These are phyloP conservation scores for Dujonia santamariae DNA, from an alignment of 1,139 yeast genomes.

Conservation along the genomic window DNA sequence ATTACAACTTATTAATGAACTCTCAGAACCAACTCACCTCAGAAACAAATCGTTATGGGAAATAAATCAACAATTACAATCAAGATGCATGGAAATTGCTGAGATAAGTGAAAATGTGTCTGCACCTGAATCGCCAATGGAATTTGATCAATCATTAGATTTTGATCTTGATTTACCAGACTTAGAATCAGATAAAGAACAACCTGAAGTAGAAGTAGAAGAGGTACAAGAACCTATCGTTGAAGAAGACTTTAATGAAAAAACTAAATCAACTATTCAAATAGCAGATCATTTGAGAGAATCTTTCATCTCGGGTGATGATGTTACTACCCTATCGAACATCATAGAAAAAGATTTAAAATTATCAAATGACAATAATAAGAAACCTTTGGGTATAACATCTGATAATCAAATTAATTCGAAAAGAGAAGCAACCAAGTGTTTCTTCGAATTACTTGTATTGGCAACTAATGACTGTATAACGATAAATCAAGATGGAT, in stretches of 20 bases:
- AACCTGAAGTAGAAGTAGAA: slow-evolving; percentile 10
- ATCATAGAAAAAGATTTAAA: slow-evolving; percentile 38
- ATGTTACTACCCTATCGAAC: slow-evolving; percentile 32
- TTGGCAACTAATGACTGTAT: slow-evolving; percentile 78
- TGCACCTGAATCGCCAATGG: slow-evolving; percentile 12
- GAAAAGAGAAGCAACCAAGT: slow-evolving; percentile 63
- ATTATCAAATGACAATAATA: slow-evolving; percentile 8
- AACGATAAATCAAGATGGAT: slow-evolving; percentile 50
- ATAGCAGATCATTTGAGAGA: slow-evolving; percentile 52
- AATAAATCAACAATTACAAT: slow-evolving; percentile 28
- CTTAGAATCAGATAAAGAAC: slow-evolving; percentile 20
- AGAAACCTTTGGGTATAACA: slow-evolving; percentile 16
- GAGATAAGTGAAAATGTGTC: slow-evolving; percentile 17
- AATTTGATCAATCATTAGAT: slow-evolving; percentile 26
- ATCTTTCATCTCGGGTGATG: slow-evolving; percentile 19
- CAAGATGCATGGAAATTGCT: too few relatives aligned
- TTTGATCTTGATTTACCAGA: slow-evolving; percentile 43
- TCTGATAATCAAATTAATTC: not conserved
- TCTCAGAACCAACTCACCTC: slow-evolving; percentile 28
- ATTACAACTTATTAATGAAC: slow-evolving; percentile 32
- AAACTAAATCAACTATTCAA: slow-evolving; percentile 49
- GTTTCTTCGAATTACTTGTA: slow-evolving; percentile 81
- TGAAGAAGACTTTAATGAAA: slow-evolving; percentile 12
- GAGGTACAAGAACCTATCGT: slow-evolving; percentile 7
- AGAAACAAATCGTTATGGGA: slow-evolving; percentile 31